phyloP scores from a whole-genome alignment of 2,329 filamentous ascomycete genomes.

The Pseudocercospora fuligena region DNA sequence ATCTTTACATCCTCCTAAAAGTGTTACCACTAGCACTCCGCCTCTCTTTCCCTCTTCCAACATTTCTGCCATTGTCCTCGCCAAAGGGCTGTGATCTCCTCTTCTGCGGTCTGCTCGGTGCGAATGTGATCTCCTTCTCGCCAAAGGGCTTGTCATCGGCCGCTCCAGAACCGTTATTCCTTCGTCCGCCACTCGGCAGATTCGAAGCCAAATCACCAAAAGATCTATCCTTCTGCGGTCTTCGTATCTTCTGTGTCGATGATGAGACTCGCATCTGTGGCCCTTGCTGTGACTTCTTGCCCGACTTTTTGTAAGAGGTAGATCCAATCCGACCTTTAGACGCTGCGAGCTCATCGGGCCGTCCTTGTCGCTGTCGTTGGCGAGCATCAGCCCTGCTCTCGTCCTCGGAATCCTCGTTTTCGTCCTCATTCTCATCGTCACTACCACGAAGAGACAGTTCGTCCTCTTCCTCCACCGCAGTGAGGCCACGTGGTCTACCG shows the following conservation, averaged over 20 bases:
- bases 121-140: conserved; percentile 72
- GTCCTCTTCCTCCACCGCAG: conserved; percentile 65
- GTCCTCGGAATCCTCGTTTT: conserved; percentile 38
- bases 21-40: conserved; percentile 78
- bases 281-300: conserved; percentile 49
- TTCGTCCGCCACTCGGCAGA: conserved; percentile 38
- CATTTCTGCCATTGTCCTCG: conserved; percentile 39
- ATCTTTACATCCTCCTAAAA: conserved; percentile 66
- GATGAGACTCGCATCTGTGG: conserved; percentile 64
- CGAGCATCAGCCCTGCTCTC: conserved; percentile 24
- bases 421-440: conserved; percentile 46
- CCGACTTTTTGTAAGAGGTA: conserved; percentile 65
- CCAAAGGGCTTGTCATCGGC: conserved; percentile 49
- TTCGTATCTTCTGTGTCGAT: conserved; percentile 45
- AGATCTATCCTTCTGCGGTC: conserved; percentile 56
- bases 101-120: conserved; percentile 61
- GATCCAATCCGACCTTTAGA: conserved; percentile 65
- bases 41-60: conserved; percentile 52
- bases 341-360: conserved; percentile 43
- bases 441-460: conserved; percentile 47
- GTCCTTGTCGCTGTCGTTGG: conserved; percentile 48
- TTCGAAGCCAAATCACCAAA: conserved; percentile 61
- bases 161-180: conserved; percentile 31
- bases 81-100: conserved; percentile 27
- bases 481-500: conserved; percentile 56